Percentiles rank a stretch among this genome's conserved stretches.
Conservation (phyloP, 2,329 filamentous ascomycete genomes). For the Cylindrodendrum hubeiense region DNA sequence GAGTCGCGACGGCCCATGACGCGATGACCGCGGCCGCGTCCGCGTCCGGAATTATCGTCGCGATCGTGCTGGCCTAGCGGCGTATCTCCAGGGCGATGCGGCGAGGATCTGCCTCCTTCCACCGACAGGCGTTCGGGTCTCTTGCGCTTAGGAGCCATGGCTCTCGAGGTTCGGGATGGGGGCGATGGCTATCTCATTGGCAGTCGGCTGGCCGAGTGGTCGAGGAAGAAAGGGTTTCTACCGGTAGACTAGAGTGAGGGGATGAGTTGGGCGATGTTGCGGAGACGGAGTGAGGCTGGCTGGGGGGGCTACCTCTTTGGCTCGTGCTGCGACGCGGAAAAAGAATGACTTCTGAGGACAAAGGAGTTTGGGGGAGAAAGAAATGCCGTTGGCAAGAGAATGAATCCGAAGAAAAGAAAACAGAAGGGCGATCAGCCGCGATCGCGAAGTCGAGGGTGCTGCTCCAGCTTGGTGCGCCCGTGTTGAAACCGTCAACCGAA, state of each 20-base stretch:
- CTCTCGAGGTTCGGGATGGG: conserved; percentile 38
- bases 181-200: conserved; percentile 51
- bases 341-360: conserved; percentile 44
- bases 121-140: conserved; percentile 63
- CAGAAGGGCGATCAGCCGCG: conserved; percentile 2
- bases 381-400: conserved; percentile 38
- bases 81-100: conserved; percentile 71
- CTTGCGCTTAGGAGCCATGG: conserved; percentile 72
- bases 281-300: conserved; percentile 14
- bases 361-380: conserved; percentile 35
- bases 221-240: conserved; percentile 7
- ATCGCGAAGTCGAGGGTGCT: conserved; percentile 8
- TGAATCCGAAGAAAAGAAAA: conserved; percentile 35
- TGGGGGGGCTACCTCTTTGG: conserved; percentile 27
- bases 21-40: conserved; percentile 62
- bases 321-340: conserved; percentile 35
- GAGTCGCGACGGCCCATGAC: conserved; percentile 66
- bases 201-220: conserved; percentile 22
- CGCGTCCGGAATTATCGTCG: conserved; percentile 61
- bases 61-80: conserved; percentile 69
- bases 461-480: conserved; percentile 23
- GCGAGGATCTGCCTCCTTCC: conserved; percentile 68
- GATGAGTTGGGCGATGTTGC: conserved; percentile 34
- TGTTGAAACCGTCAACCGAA: conserved; percentile 23
- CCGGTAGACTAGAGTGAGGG: conserved; percentile 24